Base-by-base conservation (phyloP, 2,329 filamentous ascomycete genomes). In the Ophiostoma sp. region DNA sequence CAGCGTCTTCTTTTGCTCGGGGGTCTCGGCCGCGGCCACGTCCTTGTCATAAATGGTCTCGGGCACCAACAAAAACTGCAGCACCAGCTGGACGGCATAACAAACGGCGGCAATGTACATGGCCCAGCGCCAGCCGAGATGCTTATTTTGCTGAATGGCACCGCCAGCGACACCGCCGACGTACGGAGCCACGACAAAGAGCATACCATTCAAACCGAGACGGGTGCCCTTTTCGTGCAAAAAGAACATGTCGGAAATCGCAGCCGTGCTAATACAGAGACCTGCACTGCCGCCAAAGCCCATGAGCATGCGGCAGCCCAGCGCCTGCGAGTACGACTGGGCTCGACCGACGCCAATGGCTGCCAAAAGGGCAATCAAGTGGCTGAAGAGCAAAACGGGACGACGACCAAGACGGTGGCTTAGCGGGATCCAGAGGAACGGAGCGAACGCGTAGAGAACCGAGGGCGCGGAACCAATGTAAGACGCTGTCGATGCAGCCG, bases 211-310 rank as follows among this genome's bases (percentile, higher is more conserved):
- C 7, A 76, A n/a, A 7, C 75, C 75, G 33, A 76, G 69, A 25
- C 75, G 69, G 2, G 70, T 73, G 42, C 75, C 75, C 33, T 76
- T 76, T 50, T 76, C 72, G 42, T 76, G 75, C 45, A 75, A 48
- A 61, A 76, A 76, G 48, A 76, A 76, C 75, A 76, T 76, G 59
- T 76, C 75, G 1, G 75, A 75, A 28, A 76, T 76, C 9, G 63
- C 69, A 3, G 73, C 75, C 5, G 75, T 72, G 42, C 69, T 70
- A 45, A 76, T 76, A 36, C 73, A 75, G 9, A 76, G 64, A 25
- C 71, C 75, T 1, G 72, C 71, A 50, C 68, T 72, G 19, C 71
- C 75, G 39, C 75, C 75, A 57, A 76, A 76, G 28, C 71, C 74
- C 75, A 76, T 76, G 25, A 76, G 42, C 68, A 76, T 75, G 22